Evolutionary conservation across 108 stramenopile species (phyloP).

Genomic region (Licmophora abbreviata): DNA sequence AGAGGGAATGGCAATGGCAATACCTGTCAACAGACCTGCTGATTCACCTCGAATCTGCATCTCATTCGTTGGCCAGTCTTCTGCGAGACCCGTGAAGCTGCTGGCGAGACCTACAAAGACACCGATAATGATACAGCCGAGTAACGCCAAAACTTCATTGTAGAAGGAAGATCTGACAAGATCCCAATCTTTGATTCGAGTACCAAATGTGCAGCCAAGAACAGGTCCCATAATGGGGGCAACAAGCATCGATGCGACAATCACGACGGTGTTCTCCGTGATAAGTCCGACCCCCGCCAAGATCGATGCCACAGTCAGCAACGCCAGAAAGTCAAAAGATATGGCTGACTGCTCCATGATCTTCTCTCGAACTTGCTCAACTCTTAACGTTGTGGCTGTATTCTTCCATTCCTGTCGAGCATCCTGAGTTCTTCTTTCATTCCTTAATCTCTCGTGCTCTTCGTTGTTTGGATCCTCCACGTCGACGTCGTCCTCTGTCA

Average conservation of each 20-base stretch:
- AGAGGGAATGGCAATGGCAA: conserved; percentile 74
- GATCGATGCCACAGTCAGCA: conserved; percentile 55
- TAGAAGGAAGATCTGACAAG: conserved; percentile 34
- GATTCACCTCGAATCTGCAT: conserved; percentile 51
- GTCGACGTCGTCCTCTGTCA: background rate
- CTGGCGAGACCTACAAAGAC: conserved; percentile 21
- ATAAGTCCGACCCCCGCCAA: conserved; percentile 74
- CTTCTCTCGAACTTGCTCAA: conserved; percentile 51
- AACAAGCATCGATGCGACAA: conserved; percentile 84
- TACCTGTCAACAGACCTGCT: conserved; percentile 38
- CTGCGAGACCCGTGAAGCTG: conserved; percentile 22
- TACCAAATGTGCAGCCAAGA: conserved; percentile 54
- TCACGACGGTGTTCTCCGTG: conserved; percentile 60
- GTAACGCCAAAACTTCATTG: conserved; percentile 52
- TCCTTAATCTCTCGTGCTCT: background rate
- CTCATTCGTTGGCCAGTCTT: conserved; percentile 66
- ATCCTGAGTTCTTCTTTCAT: too few species aligned
- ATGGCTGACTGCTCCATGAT: conserved; percentile 36
- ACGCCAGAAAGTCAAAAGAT: conserved; percentile 32
- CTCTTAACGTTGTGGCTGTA: conserved; percentile 33
- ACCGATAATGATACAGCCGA: conserved; percentile 59
- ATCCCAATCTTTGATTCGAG: conserved; percentile 47
- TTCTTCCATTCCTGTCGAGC: conserved; percentile 32
- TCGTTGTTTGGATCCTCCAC: background rate
- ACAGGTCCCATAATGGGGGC: conserved; percentile 70